These are phyloP conservation scores for Vigna reflexopilosa DNA, from an alignment of 306 rosid species.

Conservation along the genomic window DNA sequence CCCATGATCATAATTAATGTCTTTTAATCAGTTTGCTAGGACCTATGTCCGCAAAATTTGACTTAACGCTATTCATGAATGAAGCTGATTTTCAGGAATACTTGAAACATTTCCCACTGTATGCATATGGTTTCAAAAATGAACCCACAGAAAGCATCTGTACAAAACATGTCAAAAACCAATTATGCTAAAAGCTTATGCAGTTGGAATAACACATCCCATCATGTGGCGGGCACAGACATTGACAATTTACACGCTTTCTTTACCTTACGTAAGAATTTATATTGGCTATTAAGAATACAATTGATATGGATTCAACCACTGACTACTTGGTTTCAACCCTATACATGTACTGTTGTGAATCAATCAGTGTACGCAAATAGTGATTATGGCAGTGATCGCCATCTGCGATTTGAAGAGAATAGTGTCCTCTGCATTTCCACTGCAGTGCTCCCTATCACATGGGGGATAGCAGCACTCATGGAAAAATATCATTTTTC, in stretches of 20 bases:
- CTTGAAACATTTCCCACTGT: background rate
- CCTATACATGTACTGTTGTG: background rate
- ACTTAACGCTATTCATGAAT: background rate
- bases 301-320: background rate
- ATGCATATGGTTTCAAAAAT: background rate
- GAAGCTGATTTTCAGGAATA: background rate
- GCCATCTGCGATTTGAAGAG: no score
- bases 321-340: background rate
- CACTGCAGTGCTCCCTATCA: no score
- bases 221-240: background rate
- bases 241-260: background rate
- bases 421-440: no score
- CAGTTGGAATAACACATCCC: background rate
- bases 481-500: no score
- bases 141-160: background rate
- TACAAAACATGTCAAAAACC: conserved; percentile 1
- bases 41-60: conserved; percentile 33
- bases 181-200: background rate
- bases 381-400: no score
- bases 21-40: conserved; percentile 31
- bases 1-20: conserved; percentile 28
- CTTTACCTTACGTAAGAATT: background rate
- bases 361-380: no score
- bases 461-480: no score
- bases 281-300: background rate